Evolutionary conservation across 1,284 basidiomycete species (phyloP).

Genomic region (Termitomyces sp.): DNA sequence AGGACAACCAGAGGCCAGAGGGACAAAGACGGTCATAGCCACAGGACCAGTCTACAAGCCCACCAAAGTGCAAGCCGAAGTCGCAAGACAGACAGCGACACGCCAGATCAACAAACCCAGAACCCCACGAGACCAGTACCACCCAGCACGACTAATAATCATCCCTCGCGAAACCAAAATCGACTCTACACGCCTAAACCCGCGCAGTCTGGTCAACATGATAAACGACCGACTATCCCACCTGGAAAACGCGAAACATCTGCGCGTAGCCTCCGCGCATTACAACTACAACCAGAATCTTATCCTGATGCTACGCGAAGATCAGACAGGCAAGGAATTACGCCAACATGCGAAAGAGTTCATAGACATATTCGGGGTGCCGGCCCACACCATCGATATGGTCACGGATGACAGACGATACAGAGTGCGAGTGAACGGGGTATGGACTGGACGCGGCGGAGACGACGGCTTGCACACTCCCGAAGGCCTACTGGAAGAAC

Average conservation of each 20-base stretch:
- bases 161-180: not conserved
- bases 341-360: too few relatives aligned
- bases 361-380: not conserved
- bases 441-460: conserved; percentile 50
- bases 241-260: not conserved
- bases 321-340: too few relatives aligned
- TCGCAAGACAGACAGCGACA: too few relatives aligned
- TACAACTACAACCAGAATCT: not conserved
- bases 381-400: not conserved
- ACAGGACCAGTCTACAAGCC: not conserved
- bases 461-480: not conserved
- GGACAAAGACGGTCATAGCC: not conserved
- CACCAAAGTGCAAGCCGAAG: not conserved
- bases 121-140: too few relatives aligned
- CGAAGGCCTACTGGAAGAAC: not conserved
- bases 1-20: not conserved
- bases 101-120: too few relatives aligned
- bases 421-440: conserved; percentile 3
- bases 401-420: conserved; percentile 1
- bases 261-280: not conserved
- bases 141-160: not conserved
- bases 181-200: not conserved
- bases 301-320: not conserved
- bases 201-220: not conserved
- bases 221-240: not conserved